Conservation (phyloP, 495 filamentous ascomycete species). For the Podospora pseudoanserina region DNA sequence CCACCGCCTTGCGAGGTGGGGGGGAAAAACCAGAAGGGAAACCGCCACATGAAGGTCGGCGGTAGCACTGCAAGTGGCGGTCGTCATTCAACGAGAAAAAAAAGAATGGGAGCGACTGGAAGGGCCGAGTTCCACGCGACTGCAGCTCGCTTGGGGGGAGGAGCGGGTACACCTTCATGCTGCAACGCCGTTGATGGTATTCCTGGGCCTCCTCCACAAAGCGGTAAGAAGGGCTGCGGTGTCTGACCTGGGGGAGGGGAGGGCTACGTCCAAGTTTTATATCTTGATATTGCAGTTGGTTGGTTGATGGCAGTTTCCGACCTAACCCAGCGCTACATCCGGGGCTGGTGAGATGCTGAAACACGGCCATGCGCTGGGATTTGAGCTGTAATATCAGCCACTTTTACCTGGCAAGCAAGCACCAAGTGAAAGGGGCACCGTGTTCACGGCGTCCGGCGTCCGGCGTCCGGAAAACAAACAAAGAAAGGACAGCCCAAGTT, state of each 20-base stretch:
- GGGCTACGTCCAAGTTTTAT: neutral
- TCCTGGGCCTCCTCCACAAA: neutral
- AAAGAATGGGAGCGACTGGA: neutral
- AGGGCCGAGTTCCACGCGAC: neutral
- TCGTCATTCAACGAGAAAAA: neutral
- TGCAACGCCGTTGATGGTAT: conserved; percentile 1
- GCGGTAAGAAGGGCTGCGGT: neutral
- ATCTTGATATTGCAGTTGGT: neutral
- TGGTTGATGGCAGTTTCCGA: neutral
- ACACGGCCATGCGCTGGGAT: neutral
- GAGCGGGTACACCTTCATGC: conserved; percentile 2
- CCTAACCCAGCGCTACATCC: neutral
- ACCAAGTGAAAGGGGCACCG: neutral
- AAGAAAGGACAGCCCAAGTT: conserved; percentile 14
- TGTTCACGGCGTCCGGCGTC: neutral
- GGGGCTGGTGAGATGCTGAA: conserved; percentile 8
- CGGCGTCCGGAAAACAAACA: neutral
- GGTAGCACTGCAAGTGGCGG: neutral
- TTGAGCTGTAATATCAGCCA: conserved; percentile 1
- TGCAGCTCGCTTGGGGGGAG: neutral
- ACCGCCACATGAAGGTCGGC: neutral
- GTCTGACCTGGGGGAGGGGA: neutral
- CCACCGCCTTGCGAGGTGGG: neutral
- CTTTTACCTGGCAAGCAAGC: neutral
- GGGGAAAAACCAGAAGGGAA: neutral